A percentile compares a stretch with the other conserved stretches of the same genome.
phyloP scores from a whole-genome alignment of 805 yeast species.

The Pachysolen tannophilus region DNA sequence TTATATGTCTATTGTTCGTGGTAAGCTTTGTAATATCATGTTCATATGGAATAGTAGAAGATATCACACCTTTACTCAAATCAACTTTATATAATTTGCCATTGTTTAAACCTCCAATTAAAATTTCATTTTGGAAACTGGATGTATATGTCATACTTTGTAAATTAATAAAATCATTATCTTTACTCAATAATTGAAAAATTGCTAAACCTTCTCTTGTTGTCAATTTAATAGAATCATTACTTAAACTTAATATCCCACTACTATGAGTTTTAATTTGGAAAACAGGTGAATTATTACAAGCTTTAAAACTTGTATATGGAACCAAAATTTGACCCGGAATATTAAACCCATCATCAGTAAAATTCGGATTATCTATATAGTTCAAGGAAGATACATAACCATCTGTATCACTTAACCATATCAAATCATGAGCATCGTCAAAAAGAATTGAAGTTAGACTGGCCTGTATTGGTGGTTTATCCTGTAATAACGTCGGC shows the following conservation, averaged over 20 bases:
- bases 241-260: conserved; percentile 52
- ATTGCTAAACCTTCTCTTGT: conserved; percentile 47
- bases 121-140: conserved; percentile 31
- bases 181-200: conserved; percentile 16
- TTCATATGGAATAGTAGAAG: conserved; percentile 30
- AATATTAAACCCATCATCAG: background rate
- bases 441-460: conserved; percentile 47
- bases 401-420: conserved; percentile 76
- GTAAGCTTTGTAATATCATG: conserved; percentile 40
- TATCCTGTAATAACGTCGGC: too few species aligned
- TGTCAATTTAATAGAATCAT: conserved; percentile 42
- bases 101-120: conserved; percentile 32
- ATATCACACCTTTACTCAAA: conserved; percentile 26
- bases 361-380: conserved; percentile 1
- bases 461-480: too few species aligned
- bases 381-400: conserved; percentile 26
- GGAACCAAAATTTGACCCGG: conserved; percentile 40
- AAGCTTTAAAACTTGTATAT: conserved; percentile 49
- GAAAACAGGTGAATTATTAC: conserved; percentile 38
- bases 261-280: conserved; percentile 47
- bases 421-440: conserved; percentile 62
- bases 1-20: conserved; percentile 43
- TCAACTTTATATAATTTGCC: conserved; percentile 34
- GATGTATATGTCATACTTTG: conserved; percentile 33
- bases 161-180: conserved; percentile 25